phyloP scores from a whole-genome alignment of 495 filamentous ascomycete species.

The Penicillium psychrofluorescens region DNA sequence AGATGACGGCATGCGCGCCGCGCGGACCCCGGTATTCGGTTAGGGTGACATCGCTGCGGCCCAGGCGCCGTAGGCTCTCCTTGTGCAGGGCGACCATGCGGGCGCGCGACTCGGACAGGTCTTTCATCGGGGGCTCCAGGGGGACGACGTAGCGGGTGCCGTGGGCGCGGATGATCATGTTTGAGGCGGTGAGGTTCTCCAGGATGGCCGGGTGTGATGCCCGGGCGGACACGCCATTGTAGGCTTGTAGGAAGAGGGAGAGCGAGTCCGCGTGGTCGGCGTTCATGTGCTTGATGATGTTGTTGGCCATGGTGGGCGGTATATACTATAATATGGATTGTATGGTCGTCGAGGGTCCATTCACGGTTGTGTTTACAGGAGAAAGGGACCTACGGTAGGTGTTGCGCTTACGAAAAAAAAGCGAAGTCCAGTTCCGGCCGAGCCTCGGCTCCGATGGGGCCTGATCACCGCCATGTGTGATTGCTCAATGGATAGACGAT shows the following conservation, averaged over 20 bases:
- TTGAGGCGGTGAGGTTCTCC: conserved; percentile 49
- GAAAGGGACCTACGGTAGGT: not conserved
- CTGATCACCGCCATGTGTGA: too few relatives aligned
- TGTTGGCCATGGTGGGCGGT: conserved; percentile 26
- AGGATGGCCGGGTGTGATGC: conserved; percentile 45
- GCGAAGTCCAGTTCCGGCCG: too few relatives aligned
- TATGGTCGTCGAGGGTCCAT: too few relatives aligned
- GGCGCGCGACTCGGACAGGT: conserved; percentile 52
- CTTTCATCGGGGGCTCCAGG: conserved; percentile 54
- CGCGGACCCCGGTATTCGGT: conserved; percentile 46
- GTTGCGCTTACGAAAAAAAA: too few relatives aligned
- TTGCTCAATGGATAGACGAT: conserved; percentile 1
- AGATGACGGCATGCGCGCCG: conserved; percentile 28
- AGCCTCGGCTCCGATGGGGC: too few relatives aligned
- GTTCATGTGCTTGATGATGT: conserved; percentile 78
- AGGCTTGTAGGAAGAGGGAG: conserved; percentile 58
- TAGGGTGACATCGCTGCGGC: conserved; percentile 47
- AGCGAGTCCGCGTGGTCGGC: conserved; percentile 63
- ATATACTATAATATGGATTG: not conserved
- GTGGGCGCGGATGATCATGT: conserved; percentile 44
- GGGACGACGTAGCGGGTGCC: conserved; percentile 49
- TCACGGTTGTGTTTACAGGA: not conserved
- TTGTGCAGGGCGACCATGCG: conserved; percentile 64
- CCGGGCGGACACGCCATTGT: conserved; percentile 38
- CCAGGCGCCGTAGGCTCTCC: conserved; percentile 45